These are phyloP conservation scores for Cicer yamashitae DNA, from an alignment of 306 rosid genomes.

Conservation along the genomic window DNA sequence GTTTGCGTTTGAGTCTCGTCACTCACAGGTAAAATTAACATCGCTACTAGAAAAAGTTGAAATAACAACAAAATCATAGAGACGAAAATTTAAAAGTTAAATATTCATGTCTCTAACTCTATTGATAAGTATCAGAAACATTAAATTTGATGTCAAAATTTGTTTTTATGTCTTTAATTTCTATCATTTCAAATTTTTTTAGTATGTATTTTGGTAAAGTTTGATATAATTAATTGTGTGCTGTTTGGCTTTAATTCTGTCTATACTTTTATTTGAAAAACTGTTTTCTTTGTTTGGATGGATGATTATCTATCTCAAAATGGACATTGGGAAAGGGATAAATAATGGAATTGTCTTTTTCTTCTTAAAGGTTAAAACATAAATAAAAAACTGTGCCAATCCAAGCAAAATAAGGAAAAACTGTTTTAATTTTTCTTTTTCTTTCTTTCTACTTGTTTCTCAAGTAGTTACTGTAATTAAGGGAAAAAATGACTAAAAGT, in stretches of 20 bases:
- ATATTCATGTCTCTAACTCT: no score
- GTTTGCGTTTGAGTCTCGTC: conserved; percentile 80
- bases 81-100: no score
- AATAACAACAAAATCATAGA: no score
- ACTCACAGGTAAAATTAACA: conserved; percentile 64
- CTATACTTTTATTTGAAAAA: conserved; percentile 32
- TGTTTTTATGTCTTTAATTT: no score
- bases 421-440: background rate
- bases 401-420: conserved; percentile 39
- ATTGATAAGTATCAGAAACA: no score
- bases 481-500: conserved; percentile 45
- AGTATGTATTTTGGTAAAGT: conserved; percentile 22
- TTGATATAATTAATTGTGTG: conserved; percentile 36
- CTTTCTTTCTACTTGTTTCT: conserved; percentile 38
- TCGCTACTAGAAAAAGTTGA: no score
- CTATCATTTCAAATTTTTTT: no score
- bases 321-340: conserved; percentile 13
- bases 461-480: conserved; percentile 20
- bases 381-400: background rate
- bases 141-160: no score
- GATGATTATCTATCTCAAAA: conserved; percentile 26
- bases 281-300: conserved; percentile 35
- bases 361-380: conserved; percentile 37
- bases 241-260: conserved; percentile 29
- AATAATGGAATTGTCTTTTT: conserved; percentile 36